Base-by-base conservation (phyloP, 805 yeast genomes). In the Sugiyamaella smithiae region DNA sequence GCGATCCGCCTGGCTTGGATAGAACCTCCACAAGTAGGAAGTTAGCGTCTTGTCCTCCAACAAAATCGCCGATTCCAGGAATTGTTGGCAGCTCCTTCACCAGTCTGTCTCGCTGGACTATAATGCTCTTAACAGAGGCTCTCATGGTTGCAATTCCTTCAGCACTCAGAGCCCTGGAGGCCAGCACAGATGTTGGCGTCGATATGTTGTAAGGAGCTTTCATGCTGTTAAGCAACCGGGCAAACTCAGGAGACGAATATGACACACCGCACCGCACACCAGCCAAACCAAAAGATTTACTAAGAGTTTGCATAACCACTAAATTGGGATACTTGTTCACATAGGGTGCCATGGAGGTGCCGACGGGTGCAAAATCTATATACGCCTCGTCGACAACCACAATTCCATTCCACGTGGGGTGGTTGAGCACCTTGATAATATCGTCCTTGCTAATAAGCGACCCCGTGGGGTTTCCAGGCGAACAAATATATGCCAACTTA, bases 401-500 rank as follows among this genome's bases (percentile, higher is more conserved):
- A 23, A 90, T 67, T 4, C 95, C 96, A 57, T 82, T 81, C 83
- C 88, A 82, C 46, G 68, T 61, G 4, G 66, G 68, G 36, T 73
- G 69, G 2, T 67, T 54, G 46, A 84, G 62, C 1, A 86, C 60
- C 46, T 71, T 62, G 43, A 74, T 69, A 33, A 89, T 69, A 36
- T 78, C 69, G 0, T 63, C 64, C 5, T 75, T 71, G 16, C 76
- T 71, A 40, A 91, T 65, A 41, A 78, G 69, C 25, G 80, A 76
- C 8, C 85, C 97, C 0, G 99, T 91, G 31, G 99, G 99, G 65
- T 93, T 93, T 32, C 99, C 99, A 8, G 99, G 99, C 1, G 97
- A 86, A 12, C 98, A 91, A 53, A 91, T 69, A 64, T 88, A 91
- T 1, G 85, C 74, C 51, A 93, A 61, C 61, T 89, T 90, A 58